Conservation (phyloP, 306 rosid genomes). For the Carpinus fangiana region DNA sequence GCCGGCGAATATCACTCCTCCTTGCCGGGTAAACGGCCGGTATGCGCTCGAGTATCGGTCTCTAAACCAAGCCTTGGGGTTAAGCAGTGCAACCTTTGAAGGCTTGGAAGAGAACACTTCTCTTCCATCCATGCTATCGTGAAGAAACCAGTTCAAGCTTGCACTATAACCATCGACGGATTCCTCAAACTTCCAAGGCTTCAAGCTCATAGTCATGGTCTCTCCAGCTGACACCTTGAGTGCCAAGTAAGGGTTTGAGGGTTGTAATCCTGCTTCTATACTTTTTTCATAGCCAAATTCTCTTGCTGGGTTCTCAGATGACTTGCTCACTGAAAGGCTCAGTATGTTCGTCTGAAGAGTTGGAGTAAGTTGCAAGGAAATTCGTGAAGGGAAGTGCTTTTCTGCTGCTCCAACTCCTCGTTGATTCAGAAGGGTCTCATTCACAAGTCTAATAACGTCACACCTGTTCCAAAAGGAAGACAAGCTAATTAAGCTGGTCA, state of each 20-base stretch:
- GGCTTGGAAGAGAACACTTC: slow-evolving; percentile 80
- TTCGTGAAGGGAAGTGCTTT: slow-evolving; percentile 86
- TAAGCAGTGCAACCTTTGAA: slow-evolving; percentile 61
- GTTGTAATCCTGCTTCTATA: slow-evolving; percentile 75
- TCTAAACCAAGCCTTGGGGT: slow-evolving; percentile 80
- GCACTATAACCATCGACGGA: slow-evolving; percentile 72
- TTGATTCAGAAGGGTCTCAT: slow-evolving; percentile 59
- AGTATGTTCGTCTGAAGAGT: slow-evolving; percentile 53
- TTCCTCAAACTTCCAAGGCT: slow-evolving; percentile 92
- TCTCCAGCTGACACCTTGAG: slow-evolving; percentile 66
- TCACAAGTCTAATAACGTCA: slow-evolving; percentile 64
- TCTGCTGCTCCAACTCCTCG: slow-evolving; percentile 73
- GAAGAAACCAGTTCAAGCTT: slow-evolving; percentile 82
- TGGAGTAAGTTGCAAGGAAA: slow-evolving; percentile 76
- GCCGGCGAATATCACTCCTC: slow-evolving; percentile 81
- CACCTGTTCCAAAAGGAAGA: slow-evolving; percentile 41
- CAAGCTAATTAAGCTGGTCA: neutral
- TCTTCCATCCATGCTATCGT: slow-evolving; percentile 68
- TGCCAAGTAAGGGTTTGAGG: slow-evolving; percentile 56
- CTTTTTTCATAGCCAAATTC: slow-evolving; percentile 61
- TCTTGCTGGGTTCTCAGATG: slow-evolving; percentile 71
- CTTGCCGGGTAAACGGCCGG: slow-evolving; percentile 85
- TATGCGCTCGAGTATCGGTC: slow-evolving; percentile 77
- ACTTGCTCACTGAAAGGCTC: slow-evolving; percentile 78
- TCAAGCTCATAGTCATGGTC: slow-evolving; percentile 55